These are phyloP conservation scores for Teratosphaeria pseudoeucalypti DNA, from an alignment of 2,329 filamentous ascomycete genomes.

Conservation along the genomic window DNA sequence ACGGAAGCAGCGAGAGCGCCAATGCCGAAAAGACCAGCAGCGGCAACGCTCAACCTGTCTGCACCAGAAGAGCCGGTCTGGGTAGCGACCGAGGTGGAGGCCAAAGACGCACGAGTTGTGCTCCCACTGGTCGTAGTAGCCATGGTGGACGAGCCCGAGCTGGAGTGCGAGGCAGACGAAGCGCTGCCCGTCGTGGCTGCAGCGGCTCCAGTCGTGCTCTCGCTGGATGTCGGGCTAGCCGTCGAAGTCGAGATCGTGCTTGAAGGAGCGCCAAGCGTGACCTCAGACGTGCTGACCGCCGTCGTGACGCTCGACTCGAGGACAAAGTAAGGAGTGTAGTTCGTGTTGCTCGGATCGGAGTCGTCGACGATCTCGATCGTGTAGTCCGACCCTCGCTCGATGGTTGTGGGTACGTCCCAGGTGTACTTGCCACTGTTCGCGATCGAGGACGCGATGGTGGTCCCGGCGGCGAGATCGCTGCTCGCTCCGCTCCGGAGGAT, in stretches of 20 bases:
- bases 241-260: constrained; percentile 12
- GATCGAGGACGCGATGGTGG: constrained; percentile 28
- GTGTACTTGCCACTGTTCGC: constrained; percentile 40
- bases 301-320: constrained; percentile 37
- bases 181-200: not conserved
- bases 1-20: not conserved
- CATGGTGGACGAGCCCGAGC: not conserved
- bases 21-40: not conserved
- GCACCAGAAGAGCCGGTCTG: not conserved
- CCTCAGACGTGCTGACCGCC: constrained; percentile 16
- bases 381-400: constrained; percentile 38
- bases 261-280: constrained; percentile 24
- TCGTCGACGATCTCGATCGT: constrained; percentile 45
- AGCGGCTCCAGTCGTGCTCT: constrained; percentile 13
- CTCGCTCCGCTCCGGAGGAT: constrained; percentile 33
- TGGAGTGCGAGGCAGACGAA: not conserved
- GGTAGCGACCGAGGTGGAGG: not conserved
- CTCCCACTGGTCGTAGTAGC: not conserved
- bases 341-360: constrained; percentile 31
- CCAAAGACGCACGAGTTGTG: not conserved
- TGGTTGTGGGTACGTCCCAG: constrained; percentile 34
- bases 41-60: not conserved
- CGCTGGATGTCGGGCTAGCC: constrained; percentile 14
- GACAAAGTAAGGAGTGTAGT: constrained; percentile 45
- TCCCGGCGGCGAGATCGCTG: constrained; percentile 25